phyloP scores from a whole-genome alignment of 495 filamentous ascomycete species.

The Penicillium argentinense region DNA sequence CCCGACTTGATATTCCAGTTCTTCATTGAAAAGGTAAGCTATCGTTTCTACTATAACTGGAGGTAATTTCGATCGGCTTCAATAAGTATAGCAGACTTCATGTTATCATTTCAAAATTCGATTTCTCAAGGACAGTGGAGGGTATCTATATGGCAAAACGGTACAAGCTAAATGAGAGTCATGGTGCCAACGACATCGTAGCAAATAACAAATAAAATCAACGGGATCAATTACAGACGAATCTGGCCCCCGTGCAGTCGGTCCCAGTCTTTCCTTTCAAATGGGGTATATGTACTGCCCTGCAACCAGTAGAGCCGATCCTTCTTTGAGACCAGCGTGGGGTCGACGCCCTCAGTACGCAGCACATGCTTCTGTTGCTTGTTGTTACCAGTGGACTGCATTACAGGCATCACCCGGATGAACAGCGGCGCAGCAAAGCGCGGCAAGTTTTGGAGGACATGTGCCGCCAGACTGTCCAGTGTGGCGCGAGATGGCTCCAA shows the following conservation, averaged over 20 bases:
- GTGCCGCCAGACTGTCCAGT: conserved; percentile 58
- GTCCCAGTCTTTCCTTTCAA: conserved; percentile 66
- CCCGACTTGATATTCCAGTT: too few species aligned
- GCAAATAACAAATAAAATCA: background rate
- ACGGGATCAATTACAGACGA: conserved; percentile 53
- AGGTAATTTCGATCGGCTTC: too few species aligned
- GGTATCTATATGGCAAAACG: too few species aligned
- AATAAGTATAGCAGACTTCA: too few species aligned
- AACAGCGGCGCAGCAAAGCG: conserved; percentile 79
- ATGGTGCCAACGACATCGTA: too few species aligned
- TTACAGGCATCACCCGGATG: conserved; percentile 60
- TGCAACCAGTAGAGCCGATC: conserved; percentile 73
- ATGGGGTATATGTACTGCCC: conserved; percentile 64
- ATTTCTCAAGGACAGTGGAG: too few species aligned
- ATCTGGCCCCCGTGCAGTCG: conserved; percentile 64
- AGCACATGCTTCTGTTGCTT: conserved; percentile 80
- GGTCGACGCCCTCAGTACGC: conserved; percentile 72
- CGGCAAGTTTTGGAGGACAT: conserved; percentile 61
- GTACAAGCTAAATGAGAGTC: too few species aligned
- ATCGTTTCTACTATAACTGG: too few species aligned
- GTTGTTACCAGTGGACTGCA: conserved; percentile 76
- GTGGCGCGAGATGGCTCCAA: conserved; percentile 38
- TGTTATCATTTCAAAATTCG: too few species aligned
- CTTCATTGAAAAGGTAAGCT: too few species aligned
- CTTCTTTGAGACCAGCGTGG: conserved; percentile 46